Evolutionary conservation across 208 protist species (phyloP).

Genomic region (Leishmania braziliensis): DNA sequence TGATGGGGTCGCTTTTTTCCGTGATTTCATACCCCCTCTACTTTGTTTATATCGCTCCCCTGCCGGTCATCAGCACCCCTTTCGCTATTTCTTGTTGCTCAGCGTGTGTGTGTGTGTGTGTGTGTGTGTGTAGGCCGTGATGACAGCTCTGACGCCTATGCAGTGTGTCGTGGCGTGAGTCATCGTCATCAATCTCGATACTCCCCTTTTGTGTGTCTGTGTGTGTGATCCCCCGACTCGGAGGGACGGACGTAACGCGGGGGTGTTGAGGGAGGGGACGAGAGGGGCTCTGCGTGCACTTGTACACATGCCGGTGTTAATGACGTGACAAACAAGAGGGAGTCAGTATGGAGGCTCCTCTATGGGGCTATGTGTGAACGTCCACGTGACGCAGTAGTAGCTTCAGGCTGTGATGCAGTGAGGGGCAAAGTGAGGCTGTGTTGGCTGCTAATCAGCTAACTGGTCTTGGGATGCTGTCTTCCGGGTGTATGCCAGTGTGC

Average conservation of each 20-base stretch:
- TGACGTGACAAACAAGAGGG: neutral
- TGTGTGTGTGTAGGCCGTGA: neutral
- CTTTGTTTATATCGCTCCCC: neutral
- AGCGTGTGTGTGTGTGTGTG: neutral
- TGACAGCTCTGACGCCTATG: neutral
- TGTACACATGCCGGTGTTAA: neutral
- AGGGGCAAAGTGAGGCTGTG: neutral
- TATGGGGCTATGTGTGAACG: neutral
- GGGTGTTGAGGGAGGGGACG: neutral
- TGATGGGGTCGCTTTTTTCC: neutral
- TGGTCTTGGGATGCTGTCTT: neutral
- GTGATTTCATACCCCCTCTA: neutral
- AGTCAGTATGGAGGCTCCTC: neutral
- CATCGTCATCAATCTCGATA: neutral
- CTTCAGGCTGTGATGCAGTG: neutral
- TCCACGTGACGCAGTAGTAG: neutral
- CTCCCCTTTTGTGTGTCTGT: neutral
- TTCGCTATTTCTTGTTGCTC: neutral
- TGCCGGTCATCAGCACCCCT: neutral
- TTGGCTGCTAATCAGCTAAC: neutral
- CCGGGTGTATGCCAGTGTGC: neutral
- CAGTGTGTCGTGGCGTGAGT: neutral
- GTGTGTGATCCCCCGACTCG: too few relatives aligned
- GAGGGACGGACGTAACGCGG: neutral
- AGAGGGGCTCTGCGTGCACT: neutral